A percentile compares a stretch with the other conserved stretches of the same genome.
phyloP scores from a whole-genome alignment of 306 rosid species.

The Medicago lupulina region DNA sequence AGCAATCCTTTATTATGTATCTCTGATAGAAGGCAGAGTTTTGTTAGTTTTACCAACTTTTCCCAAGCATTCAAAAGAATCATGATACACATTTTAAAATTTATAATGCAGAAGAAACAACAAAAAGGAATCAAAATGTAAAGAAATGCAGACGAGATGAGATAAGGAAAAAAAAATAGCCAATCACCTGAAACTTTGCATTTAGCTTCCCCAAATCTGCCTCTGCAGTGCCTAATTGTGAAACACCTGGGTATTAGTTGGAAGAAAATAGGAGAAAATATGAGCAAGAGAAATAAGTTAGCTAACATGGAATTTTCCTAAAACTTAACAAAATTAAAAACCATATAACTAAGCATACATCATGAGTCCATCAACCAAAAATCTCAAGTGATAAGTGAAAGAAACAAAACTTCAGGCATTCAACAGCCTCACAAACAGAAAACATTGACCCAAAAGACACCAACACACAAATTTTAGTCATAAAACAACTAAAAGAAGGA shows the following conservation, averaged over 20 bases:
- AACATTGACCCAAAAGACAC: background rate
- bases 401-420: conserved; percentile 19
- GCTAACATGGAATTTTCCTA: conserved; percentile 15
- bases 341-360: conserved; percentile 24
- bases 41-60: conserved; percentile 11
- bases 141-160: background rate
- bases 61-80: conserved; percentile 6
- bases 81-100: background rate
- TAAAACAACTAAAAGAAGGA: background rate
- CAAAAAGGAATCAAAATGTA: conserved; percentile 17
- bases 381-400: background rate
- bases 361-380: conserved; percentile 26
- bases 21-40: conserved; percentile 23
- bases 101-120: conserved; percentile 17
- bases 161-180: conserved; percentile 33
- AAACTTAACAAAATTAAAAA: conserved; percentile 8
- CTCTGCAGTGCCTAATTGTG: conserved; percentile 56
- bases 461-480: conserved; percentile 4
- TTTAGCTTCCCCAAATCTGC: conserved; percentile 65
- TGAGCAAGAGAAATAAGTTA: conserved; percentile 13
- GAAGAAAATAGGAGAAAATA: conserved; percentile 37
- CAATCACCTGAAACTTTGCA: conserved; percentile 77
- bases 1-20: conserved; percentile 1
- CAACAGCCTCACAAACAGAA: conserved; percentile 30
- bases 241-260: conserved; percentile 49